A percentile compares a stretch with the other conserved stretches of the same genome.
These are phyloP conservation scores for Suillus decipiens DNA, from an alignment of 768 basidiomycete species.

Conservation along the genomic window DNA sequence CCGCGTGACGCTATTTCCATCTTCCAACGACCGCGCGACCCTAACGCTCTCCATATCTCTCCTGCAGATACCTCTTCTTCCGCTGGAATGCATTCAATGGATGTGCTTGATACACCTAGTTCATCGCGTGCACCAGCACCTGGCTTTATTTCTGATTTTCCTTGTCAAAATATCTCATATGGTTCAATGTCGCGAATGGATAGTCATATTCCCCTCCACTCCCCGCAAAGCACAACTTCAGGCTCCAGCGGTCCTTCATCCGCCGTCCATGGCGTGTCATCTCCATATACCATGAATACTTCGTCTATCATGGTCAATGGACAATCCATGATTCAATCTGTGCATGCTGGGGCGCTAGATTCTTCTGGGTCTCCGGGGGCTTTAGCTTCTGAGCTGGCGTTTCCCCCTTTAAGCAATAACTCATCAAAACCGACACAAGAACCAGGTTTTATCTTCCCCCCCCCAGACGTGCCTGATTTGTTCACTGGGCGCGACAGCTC, in stretches of 20 bases:
- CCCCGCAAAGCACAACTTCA: conserved; percentile 24
- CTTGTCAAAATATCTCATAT: conserved; percentile 34
- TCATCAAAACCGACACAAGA: conserved; percentile 20
- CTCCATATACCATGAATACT: conserved; percentile 28
- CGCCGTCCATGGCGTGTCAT: conserved; percentile 39
- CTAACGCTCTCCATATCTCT: conserved; percentile 40
- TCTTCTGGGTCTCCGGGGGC: conserved; percentile 21
- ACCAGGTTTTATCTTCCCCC: conserved; percentile 25
- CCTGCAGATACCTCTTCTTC: conserved; percentile 38
- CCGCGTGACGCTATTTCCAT: conserved; percentile 36
- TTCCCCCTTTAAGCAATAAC: conserved; percentile 21
- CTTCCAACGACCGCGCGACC: conserved; percentile 37
- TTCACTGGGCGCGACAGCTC: conserved; percentile 18
- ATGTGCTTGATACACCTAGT: conserved; percentile 19
- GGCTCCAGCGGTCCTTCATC: conserved; percentile 37
- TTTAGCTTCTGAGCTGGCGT: conserved; percentile 27
- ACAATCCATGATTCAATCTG: conserved; percentile 7
- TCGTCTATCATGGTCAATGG: conserved; percentile 11
- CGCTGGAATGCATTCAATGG: conserved; percentile 40
- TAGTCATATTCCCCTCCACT: conserved; percentile 28
- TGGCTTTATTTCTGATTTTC: conserved; percentile 46
- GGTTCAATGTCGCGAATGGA: conserved; percentile 40
- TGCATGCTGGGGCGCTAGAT: conserved; percentile 15
- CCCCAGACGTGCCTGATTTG: conserved; percentile 26
- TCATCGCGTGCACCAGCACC: conserved; percentile 31